Conservation (phyloP, 352 stramenopile species). For the Halophytophthora polymorphica region DNA sequence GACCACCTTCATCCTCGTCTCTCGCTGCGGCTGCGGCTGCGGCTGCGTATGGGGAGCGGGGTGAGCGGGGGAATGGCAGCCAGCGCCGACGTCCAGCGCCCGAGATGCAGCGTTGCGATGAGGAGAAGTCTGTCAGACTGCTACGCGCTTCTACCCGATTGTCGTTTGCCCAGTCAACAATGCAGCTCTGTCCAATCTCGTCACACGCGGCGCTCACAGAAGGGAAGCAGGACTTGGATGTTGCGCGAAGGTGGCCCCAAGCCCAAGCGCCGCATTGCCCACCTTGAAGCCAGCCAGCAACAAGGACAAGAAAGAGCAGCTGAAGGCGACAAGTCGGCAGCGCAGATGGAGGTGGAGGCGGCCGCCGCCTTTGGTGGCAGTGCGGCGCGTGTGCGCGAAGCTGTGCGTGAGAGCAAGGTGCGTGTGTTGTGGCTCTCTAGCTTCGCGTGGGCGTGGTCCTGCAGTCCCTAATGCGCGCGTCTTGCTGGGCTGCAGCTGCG, state of each 20-base stretch:
- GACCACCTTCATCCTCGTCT: conserved; percentile 30
- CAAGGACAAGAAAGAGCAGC: too few species aligned
- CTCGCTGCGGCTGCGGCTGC: too few species aligned
- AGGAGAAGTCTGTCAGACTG: conserved; percentile 5
- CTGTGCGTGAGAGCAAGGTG: conserved; percentile 65
- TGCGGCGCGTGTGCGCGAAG: conserved; percentile 58
- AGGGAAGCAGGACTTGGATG: too few species aligned
- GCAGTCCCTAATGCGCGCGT: neutral
- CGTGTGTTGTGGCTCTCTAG: neutral
- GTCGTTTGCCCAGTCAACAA: neutral
- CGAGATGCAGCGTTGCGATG: too few species aligned
- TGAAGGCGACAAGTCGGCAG: too few species aligned
- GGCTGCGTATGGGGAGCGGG: too few species aligned
- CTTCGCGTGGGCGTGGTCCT: neutral
- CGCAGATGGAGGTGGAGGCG: conserved; percentile 42
- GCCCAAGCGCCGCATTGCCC: neutral
- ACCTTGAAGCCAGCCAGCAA: too few species aligned
- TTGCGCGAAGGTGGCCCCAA: neutral
- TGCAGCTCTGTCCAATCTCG: neutral
- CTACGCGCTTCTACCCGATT: neutral
- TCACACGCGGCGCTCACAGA: too few species aligned
- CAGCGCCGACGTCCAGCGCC: too few species aligned
- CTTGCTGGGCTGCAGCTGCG: conserved; percentile 30
- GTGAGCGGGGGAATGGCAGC: neutral
- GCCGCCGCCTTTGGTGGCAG: conserved; percentile 44